Percentiles rank a stretch among this genome's conserved stretches.
These are phyloP conservation scores for Saussurea involucrata DNA, from an alignment of 129 eudicot species.

Conservation along the genomic window DNA sequence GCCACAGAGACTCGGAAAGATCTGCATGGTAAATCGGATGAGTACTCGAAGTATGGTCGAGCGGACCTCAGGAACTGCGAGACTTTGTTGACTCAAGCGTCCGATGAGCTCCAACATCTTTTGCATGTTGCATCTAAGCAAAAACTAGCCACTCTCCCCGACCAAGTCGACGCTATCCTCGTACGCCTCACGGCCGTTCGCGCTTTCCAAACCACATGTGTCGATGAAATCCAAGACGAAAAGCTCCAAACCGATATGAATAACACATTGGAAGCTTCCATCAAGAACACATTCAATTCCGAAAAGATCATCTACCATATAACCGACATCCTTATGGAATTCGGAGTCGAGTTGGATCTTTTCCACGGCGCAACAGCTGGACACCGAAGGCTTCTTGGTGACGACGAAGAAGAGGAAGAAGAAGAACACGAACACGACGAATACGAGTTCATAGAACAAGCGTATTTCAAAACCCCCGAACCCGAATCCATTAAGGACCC, in stretches of 20 bases:
- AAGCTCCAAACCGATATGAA: conserved; percentile 22
- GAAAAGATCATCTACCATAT: conserved; percentile 41
- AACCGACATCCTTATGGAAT: conserved; percentile 24
- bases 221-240: conserved; percentile 35
- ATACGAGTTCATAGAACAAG: conserved; percentile 10
- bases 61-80: conserved; percentile 42
- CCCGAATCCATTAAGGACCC: conserved; percentile 5
- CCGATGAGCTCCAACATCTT: conserved; percentile 28
- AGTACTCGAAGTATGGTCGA: conserved; percentile 8
- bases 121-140: conserved; percentile 26
- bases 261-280: conserved; percentile 33
- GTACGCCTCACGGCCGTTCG: conserved; percentile 45
- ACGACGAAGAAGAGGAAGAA: not conserved
- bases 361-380: not conserved
- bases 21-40: conserved; percentile 12
- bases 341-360: conserved; percentile 22
- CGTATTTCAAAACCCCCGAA: conserved; percentile 21
- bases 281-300: conserved; percentile 51
- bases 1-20: conserved; percentile 13
- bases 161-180: conserved; percentile 28
- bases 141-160: conserved; percentile 12
- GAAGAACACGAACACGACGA: not conserved
- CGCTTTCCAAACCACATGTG: conserved; percentile 39
- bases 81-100: conserved; percentile 31
- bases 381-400: conserved; percentile 42